These are phyloP conservation scores for Zostera marina DNA, from an alignment of 116 monocot genomes.

Conservation along the genomic window DNA sequence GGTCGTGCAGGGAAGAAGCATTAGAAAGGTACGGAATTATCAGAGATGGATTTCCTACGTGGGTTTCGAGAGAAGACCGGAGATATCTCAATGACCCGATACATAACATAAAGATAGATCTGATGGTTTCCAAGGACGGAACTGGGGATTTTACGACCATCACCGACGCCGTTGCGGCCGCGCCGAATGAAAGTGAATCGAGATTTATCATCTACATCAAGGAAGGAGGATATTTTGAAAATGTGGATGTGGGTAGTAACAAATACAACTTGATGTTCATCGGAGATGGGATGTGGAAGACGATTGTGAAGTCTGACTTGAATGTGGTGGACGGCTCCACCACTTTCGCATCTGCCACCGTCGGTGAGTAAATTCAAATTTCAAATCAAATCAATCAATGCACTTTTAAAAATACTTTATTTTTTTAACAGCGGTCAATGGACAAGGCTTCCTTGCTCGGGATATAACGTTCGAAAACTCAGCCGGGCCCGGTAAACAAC, in stretches of 20 bases:
- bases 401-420: background rate
- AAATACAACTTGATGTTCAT: slow-evolving; percentile 52
- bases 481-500: slow-evolving; percentile 13
- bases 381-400: no score
- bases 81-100: slow-evolving; percentile 19
- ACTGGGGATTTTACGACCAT: slow-evolving; percentile 44
- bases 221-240: slow-evolving; percentile 57
- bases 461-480: slow-evolving; percentile 21
- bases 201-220: slow-evolving; percentile 65
- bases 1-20: no score
- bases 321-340: slow-evolving; percentile 74
- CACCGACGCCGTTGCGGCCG: slow-evolving; percentile 33
- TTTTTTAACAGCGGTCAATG: slow-evolving; percentile 11
- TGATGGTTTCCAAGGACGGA: slow-evolving; percentile 48
- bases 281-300: slow-evolving; percentile 66
- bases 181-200: slow-evolving; percentile 25
- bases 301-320: slow-evolving; percentile 51
- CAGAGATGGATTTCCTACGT: slow-evolving; percentile 20
- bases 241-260: slow-evolving; percentile 51
- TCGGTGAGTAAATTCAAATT: slow-evolving; percentile 31
- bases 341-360: slow-evolving; percentile 66
- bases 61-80: slow-evolving; percentile 29
- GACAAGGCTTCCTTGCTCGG: slow-evolving; percentile 19
- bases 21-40: slow-evolving; percentile 26
- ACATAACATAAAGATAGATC: slow-evolving; percentile 5